phyloP scores from a whole-genome alignment of 2,329 filamentous ascomycete genomes.

The Trichoderma oligosporum region DNA sequence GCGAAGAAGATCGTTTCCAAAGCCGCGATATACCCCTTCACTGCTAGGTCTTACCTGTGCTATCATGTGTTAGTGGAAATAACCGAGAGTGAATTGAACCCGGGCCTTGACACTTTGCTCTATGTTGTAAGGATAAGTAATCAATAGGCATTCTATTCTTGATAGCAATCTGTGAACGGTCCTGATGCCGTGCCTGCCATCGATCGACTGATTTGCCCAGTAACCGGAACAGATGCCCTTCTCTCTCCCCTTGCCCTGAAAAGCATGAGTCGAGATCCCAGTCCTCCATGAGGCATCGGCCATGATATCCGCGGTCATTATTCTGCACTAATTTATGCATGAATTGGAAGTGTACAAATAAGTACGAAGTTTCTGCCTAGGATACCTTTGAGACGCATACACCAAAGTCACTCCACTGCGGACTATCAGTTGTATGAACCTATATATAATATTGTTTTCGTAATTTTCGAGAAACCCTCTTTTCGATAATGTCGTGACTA shows the following conservation, averaged over 20 bases:
- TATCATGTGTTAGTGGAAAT: not conserved
- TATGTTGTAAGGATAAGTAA: not conserved
- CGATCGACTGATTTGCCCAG: not conserved
- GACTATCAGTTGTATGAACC: not conserved
- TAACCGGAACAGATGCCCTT: not conserved
- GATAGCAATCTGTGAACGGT: no score
- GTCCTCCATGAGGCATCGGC: not conserved
- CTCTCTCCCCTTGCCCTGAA: not conserved
- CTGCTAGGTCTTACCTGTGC: not conserved
- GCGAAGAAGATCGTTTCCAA: not conserved
- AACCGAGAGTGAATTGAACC: conserved; percentile 6
- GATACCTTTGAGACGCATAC: not conserved
- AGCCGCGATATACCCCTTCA: not conserved
- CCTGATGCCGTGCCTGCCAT: not conserved
- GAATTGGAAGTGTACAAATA: not conserved
- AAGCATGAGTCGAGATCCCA: not conserved
- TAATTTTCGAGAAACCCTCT: no score
- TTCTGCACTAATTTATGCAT: not conserved
- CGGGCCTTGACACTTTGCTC: not conserved
- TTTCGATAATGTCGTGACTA: no score
- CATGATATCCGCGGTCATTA: not conserved
- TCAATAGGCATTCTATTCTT: not conserved
- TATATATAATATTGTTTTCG: not conserved
- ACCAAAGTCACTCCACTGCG: not conserved
- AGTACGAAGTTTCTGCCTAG: not conserved